phyloP scores from a whole-genome alignment of 2,329 filamentous ascomycete species.

The Calonectria pseudoturangicola region DNA sequence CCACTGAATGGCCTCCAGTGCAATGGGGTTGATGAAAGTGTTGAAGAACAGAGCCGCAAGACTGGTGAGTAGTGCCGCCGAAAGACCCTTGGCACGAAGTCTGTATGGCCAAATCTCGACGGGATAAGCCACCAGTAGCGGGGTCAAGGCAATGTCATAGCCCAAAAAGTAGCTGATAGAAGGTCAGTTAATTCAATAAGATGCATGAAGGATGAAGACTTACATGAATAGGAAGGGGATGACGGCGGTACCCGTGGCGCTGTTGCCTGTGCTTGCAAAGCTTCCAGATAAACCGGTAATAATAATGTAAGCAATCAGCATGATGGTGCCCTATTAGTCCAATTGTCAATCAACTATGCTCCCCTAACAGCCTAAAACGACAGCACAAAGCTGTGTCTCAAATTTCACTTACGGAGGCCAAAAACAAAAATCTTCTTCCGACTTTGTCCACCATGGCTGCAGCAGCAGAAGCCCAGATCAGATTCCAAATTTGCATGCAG shows the following conservation, averaged over 20 bases:
- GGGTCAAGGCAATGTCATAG: conserved; percentile 73
- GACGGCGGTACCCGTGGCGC: conserved; percentile 24
- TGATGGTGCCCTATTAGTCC: conserved; percentile 30
- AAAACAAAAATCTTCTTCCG: conserved; percentile 25
- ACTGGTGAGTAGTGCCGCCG: conserved; percentile 45
- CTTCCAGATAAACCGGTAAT: conserved; percentile 33
- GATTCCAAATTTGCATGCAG: conserved; percentile 33
- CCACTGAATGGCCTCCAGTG: conserved; percentile 47
- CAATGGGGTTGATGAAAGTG: conserved; percentile 50
- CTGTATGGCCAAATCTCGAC: conserved; percentile 50
- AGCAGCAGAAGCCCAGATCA: conserved; percentile 28
- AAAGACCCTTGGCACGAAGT: conserved; percentile 49
- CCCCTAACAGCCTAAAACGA: not conserved
- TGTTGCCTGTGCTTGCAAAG: conserved; percentile 24
- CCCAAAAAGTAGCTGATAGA: conserved; percentile 54
- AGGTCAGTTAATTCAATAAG: not conserved
- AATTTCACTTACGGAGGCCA: conserved; percentile 26
- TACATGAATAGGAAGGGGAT: conserved; percentile 26
- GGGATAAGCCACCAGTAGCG: conserved; percentile 61
- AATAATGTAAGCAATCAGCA: conserved; percentile 36
- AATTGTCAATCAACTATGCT: not conserved
- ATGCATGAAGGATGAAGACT: conserved; percentile 43
- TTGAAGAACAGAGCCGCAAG: conserved; percentile 46
- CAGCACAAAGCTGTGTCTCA: not conserved
- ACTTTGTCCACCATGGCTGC: conserved; percentile 28